Evolutionary conservation across 1,284 basidiomycete species (phyloP).

Genomic region (Leccinum fallax): DNA sequence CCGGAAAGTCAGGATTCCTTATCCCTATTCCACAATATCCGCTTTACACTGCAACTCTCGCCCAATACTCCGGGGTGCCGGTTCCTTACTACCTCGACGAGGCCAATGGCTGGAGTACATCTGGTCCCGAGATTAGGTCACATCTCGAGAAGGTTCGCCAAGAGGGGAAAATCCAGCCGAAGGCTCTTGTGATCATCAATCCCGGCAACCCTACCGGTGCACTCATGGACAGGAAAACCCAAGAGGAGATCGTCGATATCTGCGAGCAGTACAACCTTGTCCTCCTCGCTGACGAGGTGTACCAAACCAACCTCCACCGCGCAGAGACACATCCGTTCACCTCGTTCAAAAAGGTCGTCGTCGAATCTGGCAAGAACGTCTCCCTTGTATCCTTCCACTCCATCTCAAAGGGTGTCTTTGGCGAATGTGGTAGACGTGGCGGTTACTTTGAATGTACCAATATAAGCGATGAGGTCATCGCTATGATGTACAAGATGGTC

Average conservation of each 20-base stretch:
- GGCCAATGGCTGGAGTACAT: conserved; percentile 83
- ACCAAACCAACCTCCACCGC: conserved; percentile 89
- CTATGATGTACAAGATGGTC: conserved; percentile 94
- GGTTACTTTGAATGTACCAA: conserved; percentile 94
- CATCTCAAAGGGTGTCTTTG: conserved; percentile 92
- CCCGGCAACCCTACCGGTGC: conserved; percentile 95
- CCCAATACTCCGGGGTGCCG: conserved; percentile 80
- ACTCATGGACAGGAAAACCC: conserved; percentile 71
- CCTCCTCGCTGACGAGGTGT: conserved; percentile 93
- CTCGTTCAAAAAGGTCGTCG: conserved; percentile 89
- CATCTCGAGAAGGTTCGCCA: conserved; percentile 69
- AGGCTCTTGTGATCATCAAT: conserved; percentile 93
- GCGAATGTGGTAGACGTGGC: conserved; percentile 92
- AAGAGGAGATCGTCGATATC: conserved; percentile 74
- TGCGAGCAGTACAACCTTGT: conserved; percentile 87
- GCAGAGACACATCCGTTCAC: conserved; percentile 72
- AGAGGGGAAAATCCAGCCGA: conserved; percentile 63
- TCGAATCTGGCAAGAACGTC: conserved; percentile 61
- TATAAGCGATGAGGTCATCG: conserved; percentile 73
- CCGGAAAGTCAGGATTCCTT: conserved; percentile 73
- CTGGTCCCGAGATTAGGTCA: conserved; percentile 65
- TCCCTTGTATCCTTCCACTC: conserved; percentile 94
- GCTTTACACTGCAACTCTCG: conserved; percentile 93
- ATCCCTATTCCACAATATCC: conserved; percentile 99
- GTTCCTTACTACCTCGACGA: conserved; percentile 93